Base-by-base conservation (phyloP, 2,329 filamentous ascomycete genomes). In the Emmonsia crescens region DNA sequence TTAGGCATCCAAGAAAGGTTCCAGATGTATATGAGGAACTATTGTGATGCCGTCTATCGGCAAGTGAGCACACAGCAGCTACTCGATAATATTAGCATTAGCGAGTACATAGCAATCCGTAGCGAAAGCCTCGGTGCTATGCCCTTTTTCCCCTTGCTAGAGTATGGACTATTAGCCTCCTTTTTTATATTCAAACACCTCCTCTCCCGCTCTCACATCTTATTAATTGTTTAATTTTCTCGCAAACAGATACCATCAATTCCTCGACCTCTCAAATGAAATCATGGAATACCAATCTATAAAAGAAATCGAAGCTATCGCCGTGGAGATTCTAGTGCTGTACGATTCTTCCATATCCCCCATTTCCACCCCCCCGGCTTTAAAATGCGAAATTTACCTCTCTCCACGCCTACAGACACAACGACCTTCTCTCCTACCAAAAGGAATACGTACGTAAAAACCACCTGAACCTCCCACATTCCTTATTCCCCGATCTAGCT, bases 351-450 rank as follows among this genome's bases (percentile, higher is more conserved):
- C n/a, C n/a, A 12, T 40, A 10, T 16, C 14, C 10, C 36, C 12
- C 36, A 3, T 14, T 40, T n/a, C n/a, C n/a, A n/a, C n/a, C n/a
- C n/a, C n/a, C n/a, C n/a, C n/a, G n/a, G n/a, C n/a, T n/a, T n/a
- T n/a, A n/a, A n/a, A n/a, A n/a, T n/a, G n/a, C n/a, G n/a, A n/a
- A n/a, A n/a, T n/a, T n/a, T n/a, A n/a, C n/a, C 36, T 40, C 36
- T 40, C 36, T 40, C 9, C 21, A 27, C 27, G 2, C 46, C 46
- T 49, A 31, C 31, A 69, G 68, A 21, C 67, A 68, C 64, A 69
- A 68, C 49, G 67, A 68, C 44, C 65, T 68, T 49, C 65, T 68
- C n/a, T 69, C 67, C 40, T 69, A 69, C 61, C 65, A 66, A 57
- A 69, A 67, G 62, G 68, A 69, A 62, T 66, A 68, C 49, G 49